A percentile compares a stretch with the other conserved stretches of the same genome.
These are phyloP conservation scores for Lachancea quebecensis DNA, from an alignment of 805 yeast genomes.

Conservation along the genomic window DNA sequence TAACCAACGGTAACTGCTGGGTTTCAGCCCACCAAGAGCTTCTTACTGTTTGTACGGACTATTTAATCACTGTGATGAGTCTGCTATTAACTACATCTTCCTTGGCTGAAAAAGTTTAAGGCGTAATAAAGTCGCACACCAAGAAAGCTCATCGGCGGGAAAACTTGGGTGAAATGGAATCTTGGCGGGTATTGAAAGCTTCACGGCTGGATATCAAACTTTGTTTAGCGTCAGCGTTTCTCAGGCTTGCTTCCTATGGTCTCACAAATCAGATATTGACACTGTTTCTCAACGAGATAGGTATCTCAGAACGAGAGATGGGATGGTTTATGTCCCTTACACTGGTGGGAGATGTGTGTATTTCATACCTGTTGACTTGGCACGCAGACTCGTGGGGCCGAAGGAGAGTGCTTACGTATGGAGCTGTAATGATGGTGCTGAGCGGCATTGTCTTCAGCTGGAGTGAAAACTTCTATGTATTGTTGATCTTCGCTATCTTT, in stretches of 20 bases:
- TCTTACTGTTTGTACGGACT: not conserved
- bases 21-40: not conserved
- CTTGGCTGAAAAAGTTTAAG: no score
- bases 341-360: constrained; percentile 65
- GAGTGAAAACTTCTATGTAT: constrained; percentile 43
- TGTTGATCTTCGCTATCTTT: constrained; percentile 64
- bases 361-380: constrained; percentile 70
- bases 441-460: constrained; percentile 64
- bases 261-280: constrained; percentile 73
- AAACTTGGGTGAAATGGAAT: not conserved
- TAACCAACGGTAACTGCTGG: not conserved
- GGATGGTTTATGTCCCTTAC: constrained; percentile 82
- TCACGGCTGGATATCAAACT: constrained; percentile 50
- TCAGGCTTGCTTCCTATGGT: constrained; percentile 70
- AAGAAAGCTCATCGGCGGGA: no score
- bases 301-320: constrained; percentile 48
- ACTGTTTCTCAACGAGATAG: constrained; percentile 50
- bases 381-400: constrained; percentile 69
- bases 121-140: not conserved
- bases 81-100: no score
- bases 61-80: not conserved
- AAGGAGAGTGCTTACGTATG: constrained; percentile 52
- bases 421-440: constrained; percentile 58
- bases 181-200: constrained; percentile 24
- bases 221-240: constrained; percentile 61